A percentile compares a stretch with the other conserved stretches of the same genome.
Evolutionary conservation across 2,329 filamentous ascomycete genomes (phyloP).

Genomic region (Cladosporium sp.): DNA sequence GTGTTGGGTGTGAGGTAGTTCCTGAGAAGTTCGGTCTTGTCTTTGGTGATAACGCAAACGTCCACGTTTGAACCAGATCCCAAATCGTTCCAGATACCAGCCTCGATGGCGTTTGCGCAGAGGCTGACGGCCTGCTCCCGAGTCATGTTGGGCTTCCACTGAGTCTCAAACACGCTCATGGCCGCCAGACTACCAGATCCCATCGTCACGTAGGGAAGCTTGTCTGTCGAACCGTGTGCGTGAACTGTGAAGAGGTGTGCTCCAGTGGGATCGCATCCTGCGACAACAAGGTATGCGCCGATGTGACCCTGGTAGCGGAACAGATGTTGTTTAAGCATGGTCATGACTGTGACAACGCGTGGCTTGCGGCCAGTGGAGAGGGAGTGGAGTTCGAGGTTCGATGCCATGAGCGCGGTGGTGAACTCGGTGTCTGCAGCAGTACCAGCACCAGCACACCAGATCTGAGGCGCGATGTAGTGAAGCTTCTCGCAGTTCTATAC

Average conservation of each 20-base stretch:
- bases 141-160: constrained; percentile 77
- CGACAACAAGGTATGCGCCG: constrained; percentile 94
- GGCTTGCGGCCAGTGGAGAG: constrained; percentile 95
- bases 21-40: constrained; percentile 89
- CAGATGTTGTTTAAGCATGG: constrained; percentile 97
- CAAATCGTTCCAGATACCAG: constrained; percentile 98
- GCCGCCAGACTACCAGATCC: constrained; percentile 91
- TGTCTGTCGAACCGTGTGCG: constrained; percentile 96
- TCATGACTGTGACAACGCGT: constrained; percentile 98
- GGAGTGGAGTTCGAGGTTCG: constrained; percentile 94
- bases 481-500: constrained; percentile 93
- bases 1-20: constrained; percentile 93
- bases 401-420: constrained; percentile 96
- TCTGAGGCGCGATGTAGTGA: constrained; percentile 96
- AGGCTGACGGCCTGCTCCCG: constrained; percentile 79
- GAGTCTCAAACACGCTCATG: constrained; percentile 97
- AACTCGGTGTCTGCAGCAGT: constrained; percentile 98
- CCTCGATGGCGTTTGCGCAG: constrained; percentile 80
- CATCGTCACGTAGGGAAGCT: constrained; percentile 99
- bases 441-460: constrained; percentile 98
- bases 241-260: constrained; percentile 96
- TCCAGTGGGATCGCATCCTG: constrained; percentile 92
- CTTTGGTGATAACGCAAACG: constrained; percentile 87
- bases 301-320: constrained; percentile 98
- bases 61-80: constrained; percentile 97